Conservation (phyloP, 176 grass and related monocot species). For the Chrysopogon serrulatus region DNA sequence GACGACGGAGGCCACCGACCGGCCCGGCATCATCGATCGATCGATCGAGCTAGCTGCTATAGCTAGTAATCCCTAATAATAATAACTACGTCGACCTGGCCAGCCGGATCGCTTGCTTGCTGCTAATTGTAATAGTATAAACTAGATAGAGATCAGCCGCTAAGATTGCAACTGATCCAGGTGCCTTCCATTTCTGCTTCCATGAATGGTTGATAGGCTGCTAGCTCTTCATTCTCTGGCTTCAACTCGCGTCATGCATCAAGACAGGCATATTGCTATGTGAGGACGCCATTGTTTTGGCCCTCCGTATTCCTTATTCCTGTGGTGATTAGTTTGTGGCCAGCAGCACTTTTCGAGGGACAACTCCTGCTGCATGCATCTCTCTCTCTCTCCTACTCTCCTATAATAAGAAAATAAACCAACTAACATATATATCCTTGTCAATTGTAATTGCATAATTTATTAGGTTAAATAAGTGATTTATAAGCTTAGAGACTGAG, state of each 20-base stretch:
- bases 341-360: background rate
- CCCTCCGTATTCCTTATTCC: constrained; percentile 1
- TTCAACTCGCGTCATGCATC: background rate
- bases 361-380: background rate
- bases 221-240: background rate
- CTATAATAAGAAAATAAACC: background rate
- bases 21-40: background rate
- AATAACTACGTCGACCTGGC: too few species aligned
- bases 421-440: background rate
- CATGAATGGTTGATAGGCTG: background rate
- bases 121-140: too few species aligned
- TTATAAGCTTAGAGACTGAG: too few species aligned
- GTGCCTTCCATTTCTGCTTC: background rate
- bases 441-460: background rate
- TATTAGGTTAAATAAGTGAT: too few species aligned
- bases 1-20: background rate
- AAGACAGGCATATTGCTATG: background rate
- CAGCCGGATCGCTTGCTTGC: background rate
- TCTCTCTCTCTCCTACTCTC: background rate
- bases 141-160: background rate
- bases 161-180: background rate
- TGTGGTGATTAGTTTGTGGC: background rate
- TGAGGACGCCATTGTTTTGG: constrained; percentile 6
- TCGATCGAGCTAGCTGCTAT: background rate
- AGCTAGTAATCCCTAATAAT: background rate